Percentiles rank a stretch among this genome's conserved stretches.
phyloP scores from a whole-genome alignment of 176 grass and related monocot species.

The Musa acuminata region DNA sequence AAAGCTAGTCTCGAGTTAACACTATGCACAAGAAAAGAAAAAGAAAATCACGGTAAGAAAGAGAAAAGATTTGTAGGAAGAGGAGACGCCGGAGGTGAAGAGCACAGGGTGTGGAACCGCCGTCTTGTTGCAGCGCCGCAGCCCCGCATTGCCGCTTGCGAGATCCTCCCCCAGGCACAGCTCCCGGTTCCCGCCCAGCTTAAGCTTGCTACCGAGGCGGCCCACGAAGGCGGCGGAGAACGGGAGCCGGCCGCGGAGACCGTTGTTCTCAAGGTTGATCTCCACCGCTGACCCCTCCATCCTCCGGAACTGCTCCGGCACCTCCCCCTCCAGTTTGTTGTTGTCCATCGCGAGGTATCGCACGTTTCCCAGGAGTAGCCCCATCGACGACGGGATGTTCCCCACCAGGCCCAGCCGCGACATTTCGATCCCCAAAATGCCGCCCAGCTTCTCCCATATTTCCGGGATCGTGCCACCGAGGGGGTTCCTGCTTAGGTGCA shows the following conservation, averaged over 20 bases:
- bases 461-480: conserved; percentile 39
- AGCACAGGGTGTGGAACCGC: not conserved
- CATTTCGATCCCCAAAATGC: conserved; percentile 28
- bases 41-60: not conserved
- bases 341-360: conserved; percentile 30
- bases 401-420: conserved; percentile 30
- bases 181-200: conserved; percentile 31
- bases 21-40: not conserved
- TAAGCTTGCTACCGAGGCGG: conserved; percentile 24
- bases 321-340: conserved; percentile 32
- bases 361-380: conserved; percentile 14
- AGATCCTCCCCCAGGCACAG: conserved; percentile 26
- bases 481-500: conserved; percentile 37
- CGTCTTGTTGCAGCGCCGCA: conserved; percentile 11
- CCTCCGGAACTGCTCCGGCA: conserved; percentile 29
- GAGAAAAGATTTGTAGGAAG: not conserved
- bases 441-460: conserved; percentile 24
- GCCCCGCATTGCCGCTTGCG: not conserved
- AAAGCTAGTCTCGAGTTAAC: too few relatives aligned
- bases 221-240: conserved; percentile 29
- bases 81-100: not conserved
- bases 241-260: conserved; percentile 23
- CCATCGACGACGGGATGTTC: conserved; percentile 29
- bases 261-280: conserved; percentile 38
- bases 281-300: conserved; percentile 29